Percentiles rank a stretch among this genome's conserved stretches.
phyloP scores from a whole-genome alignment of 2,329 filamentous ascomycete genomes.

The Tolypocladium ophioglossoides region DNA sequence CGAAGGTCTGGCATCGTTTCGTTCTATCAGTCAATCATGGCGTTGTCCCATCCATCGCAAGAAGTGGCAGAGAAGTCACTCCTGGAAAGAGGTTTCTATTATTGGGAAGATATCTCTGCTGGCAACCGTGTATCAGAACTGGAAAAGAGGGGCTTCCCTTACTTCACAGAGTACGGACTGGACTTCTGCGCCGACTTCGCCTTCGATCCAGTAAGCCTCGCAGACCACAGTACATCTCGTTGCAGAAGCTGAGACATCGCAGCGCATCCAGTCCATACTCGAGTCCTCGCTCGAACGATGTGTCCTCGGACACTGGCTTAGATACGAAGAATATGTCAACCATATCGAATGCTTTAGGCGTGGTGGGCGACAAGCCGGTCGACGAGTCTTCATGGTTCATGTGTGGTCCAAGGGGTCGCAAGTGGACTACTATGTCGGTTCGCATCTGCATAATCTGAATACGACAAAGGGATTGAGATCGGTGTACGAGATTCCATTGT shows the following conservation, averaged over 20 bases:
- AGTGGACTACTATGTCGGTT: neutral
- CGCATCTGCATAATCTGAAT: neutral
- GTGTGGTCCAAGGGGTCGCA: neutral
- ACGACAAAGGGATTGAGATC: neutral
- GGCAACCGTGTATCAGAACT: neutral
- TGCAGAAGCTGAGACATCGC: neutral
- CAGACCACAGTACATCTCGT: neutral
- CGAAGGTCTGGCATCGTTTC: neutral
- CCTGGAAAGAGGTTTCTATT: neutral
- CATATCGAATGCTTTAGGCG: slow-evolving; percentile 1
- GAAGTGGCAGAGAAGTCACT: neutral
- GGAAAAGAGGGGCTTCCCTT: neutral
- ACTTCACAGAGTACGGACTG: neutral
- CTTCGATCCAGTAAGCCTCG: neutral
- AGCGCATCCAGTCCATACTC: neutral
- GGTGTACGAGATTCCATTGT: neutral
- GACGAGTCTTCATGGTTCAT: neutral
- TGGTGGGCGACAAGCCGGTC: neutral
- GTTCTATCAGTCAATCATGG: neutral
- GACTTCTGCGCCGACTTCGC: neutral
- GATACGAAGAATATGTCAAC: neutral
- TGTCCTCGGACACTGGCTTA: neutral
- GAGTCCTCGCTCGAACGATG: neutral
- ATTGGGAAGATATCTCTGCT: neutral
- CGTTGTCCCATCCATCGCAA: neutral